phyloP scores from a whole-genome alignment of 371 early-diverging fungal species.

The Conidiobolus coronatus region DNA sequence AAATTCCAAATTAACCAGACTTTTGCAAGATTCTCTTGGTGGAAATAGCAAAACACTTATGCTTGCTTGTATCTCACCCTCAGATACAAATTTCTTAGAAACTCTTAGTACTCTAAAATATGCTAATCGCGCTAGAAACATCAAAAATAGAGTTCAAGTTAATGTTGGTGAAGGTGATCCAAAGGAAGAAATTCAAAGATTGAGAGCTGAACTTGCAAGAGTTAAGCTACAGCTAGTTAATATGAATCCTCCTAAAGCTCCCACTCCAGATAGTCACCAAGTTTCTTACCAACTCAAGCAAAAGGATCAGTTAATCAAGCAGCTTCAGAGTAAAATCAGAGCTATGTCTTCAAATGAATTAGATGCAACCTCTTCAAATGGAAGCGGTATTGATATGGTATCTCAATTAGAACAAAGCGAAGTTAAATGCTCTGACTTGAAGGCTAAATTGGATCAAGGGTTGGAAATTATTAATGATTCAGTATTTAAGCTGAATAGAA shows the following conservation, averaged over 20 bases:
- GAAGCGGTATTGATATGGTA: no score
- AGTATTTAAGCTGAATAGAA: no score
- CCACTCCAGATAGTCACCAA: background rate
- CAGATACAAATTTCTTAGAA: slow-evolving; percentile 60
- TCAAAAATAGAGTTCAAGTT: slow-evolving; percentile 52
- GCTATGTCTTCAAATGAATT: no score
- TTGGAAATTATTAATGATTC: no score
- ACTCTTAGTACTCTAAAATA: slow-evolving; percentile 80
- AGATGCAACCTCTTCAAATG: no score
- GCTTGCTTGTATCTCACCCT: slow-evolving; percentile 81
- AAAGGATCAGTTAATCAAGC: slow-evolving; percentile 2
- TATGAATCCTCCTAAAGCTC: background rate
- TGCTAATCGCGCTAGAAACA: slow-evolving; percentile 68
- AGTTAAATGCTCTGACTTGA: no score
- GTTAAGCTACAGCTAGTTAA: slow-evolving; percentile 1
- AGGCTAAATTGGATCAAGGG: no score
- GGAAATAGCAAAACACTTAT: slow-evolving; percentile 80
- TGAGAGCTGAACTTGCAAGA: slow-evolving; percentile 12
- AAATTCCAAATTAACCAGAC: slow-evolving; percentile 90
- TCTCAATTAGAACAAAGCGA: no score
- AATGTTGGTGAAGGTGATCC: slow-evolving; percentile 39
- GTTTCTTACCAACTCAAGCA: background rate
- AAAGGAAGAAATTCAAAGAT: slow-evolving; percentile 18
- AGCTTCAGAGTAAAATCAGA: background rate
- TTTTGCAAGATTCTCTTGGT: slow-evolving; percentile 91